phyloP scores from a whole-genome alignment of 2,329 filamentous ascomycete species.

The Zasmidium cellare region DNA sequence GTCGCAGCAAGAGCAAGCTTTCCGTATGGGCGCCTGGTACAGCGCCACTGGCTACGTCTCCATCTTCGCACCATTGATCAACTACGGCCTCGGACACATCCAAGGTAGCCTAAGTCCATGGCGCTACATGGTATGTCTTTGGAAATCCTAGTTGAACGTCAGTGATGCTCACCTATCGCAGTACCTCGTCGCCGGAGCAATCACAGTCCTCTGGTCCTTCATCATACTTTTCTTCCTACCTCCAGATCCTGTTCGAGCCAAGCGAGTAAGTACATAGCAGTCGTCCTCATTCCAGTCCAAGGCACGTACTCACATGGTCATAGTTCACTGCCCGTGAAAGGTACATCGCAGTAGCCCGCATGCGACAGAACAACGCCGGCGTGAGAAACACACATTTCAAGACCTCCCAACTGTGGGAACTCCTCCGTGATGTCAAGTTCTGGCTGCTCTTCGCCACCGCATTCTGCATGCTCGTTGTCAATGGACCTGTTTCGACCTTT shows the following conservation, averaged over 20 bases:
- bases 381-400: slow-evolving; percentile 48
- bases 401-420: slow-evolving; percentile 43
- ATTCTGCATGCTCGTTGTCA: slow-evolving; percentile 45
- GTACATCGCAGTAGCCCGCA: slow-evolving; percentile 30
- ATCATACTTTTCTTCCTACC: slow-evolving; percentile 43
- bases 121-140: slow-evolving; percentile 25
- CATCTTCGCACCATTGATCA: slow-evolving; percentile 49
- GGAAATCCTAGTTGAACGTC: slow-evolving; percentile 3
- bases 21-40: slow-evolving; percentile 31
- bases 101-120: slow-evolving; percentile 41
- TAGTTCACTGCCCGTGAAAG: slow-evolving; percentile 28
- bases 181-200: slow-evolving; percentile 42
- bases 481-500: slow-evolving; percentile 49
- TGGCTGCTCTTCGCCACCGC: slow-evolving; percentile 44
- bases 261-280: slow-evolving; percentile 3
- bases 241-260: slow-evolving; percentile 34
- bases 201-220: slow-evolving; percentile 45
- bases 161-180: neutral
- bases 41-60: slow-evolving; percentile 48
- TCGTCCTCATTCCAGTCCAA: too few relatives aligned
- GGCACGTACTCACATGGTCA: too few relatives aligned
- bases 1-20: slow-evolving; percentile 28
- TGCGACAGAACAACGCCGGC: slow-evolving; percentile 32
- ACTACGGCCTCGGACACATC: slow-evolving; percentile 51
- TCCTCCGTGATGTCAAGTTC: slow-evolving; percentile 36